phyloP scores from a whole-genome alignment of 176 grass and related monocot species.

The Rhynchospora tenuis region DNA sequence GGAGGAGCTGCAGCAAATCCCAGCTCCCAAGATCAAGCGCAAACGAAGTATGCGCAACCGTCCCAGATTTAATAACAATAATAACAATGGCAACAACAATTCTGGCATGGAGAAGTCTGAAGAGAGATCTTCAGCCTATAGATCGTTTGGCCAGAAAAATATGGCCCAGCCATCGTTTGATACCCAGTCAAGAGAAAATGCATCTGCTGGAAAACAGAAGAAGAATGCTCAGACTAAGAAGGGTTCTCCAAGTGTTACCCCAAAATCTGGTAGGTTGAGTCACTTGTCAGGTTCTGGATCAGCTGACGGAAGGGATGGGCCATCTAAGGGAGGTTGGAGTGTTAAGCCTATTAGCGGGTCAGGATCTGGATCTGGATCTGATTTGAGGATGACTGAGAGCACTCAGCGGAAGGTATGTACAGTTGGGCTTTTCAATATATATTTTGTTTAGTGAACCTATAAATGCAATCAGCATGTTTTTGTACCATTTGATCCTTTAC shows the following conservation, averaged over 20 bases:
- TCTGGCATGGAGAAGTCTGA: conserved; percentile 45
- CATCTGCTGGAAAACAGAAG: conserved; percentile 50
- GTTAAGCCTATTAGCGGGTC: conserved; percentile 37
- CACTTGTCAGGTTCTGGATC: conserved; percentile 49
- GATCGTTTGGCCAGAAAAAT: conserved; percentile 40
- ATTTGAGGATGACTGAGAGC: conserved; percentile 85
- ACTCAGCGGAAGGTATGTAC: conserved; percentile 85
- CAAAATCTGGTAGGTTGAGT: conserved; percentile 44
- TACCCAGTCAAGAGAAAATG: conserved; percentile 27
- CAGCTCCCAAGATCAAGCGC: conserved; percentile 74
- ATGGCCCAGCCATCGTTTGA: conserved; percentile 31
- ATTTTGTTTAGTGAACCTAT: background rate
- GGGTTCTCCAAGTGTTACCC: conserved; percentile 36
- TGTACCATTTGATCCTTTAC: background rate
- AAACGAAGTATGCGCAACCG: conserved; percentile 82
- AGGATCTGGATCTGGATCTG: conserved; percentile 25
- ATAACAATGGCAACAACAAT: conserved; percentile 6
- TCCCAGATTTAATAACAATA: conserved; percentile 50
- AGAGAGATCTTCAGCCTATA: conserved; percentile 55
- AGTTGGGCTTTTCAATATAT: background rate
- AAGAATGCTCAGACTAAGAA: conserved; percentile 63
- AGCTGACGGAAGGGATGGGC: conserved; percentile 39
- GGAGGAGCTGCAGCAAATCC: conserved; percentile 19
- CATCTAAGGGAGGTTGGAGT: conserved; percentile 61
- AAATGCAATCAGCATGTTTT: background rate